Conservation (phyloP, 208 protist species). For the Acanthamoeba royreba region DNA sequence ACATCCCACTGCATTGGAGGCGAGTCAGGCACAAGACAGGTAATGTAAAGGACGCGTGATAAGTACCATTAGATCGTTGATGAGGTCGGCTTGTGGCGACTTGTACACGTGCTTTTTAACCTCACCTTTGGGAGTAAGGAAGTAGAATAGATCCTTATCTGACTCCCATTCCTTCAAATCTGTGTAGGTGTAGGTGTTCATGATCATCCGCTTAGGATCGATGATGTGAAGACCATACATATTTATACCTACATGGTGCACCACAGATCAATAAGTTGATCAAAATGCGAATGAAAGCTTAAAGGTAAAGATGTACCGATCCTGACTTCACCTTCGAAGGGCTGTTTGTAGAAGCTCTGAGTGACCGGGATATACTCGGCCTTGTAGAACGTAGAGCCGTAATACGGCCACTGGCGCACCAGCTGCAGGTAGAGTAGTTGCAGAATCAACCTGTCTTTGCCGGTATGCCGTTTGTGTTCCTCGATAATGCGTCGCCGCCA, state of each 20-base stretch:
- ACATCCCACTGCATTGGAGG: not conserved
- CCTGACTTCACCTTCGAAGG: conserved; percentile 41
- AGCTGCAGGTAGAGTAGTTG: conserved; percentile 46
- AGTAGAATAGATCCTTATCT: conserved; percentile 23
- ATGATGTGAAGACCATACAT: conserved; percentile 46
- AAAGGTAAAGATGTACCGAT: not conserved
- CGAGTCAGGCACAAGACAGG: not conserved
- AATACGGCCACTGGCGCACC: conserved; percentile 42
- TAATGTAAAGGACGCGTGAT: not conserved
- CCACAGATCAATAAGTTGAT: not conserved
- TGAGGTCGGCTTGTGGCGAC: not conserved
- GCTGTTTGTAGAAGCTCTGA: conserved; percentile 4
- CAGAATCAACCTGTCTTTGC: conserved; percentile 37
- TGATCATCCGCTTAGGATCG: conserved; percentile 39
- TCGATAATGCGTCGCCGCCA: not conserved
- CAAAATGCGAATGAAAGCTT: not conserved
- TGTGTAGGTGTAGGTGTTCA: conserved; percentile 46
- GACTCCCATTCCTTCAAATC: conserved; percentile 43
- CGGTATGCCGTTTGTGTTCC: conserved; percentile 5
- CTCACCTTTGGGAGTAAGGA: conserved; percentile 33
- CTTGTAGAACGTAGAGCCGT: conserved; percentile 47
- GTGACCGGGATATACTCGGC: conserved; percentile 37
- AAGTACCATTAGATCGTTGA: conserved; percentile 15
- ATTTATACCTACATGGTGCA: not conserved
- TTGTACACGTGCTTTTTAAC: conserved; percentile 47